Evolutionary conservation across 495 filamentous ascomycete species (phyloP), one percentile per base, ranked within the genome.

Genomic region (Penicillium macrosclerotiorum): DNA sequence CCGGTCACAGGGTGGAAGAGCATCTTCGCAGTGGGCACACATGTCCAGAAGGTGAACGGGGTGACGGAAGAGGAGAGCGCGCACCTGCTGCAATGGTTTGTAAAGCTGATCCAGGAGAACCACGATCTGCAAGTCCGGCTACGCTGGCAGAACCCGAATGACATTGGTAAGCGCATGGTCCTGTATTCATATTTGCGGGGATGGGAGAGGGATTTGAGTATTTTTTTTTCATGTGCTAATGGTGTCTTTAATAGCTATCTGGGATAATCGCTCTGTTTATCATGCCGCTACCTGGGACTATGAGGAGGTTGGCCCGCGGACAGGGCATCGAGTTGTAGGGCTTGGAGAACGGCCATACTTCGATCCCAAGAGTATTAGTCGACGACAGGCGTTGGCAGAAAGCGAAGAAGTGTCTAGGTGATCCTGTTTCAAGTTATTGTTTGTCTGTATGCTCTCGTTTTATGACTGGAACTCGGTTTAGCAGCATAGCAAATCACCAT

Each of bases 1-100:
- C 87, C 88, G 4, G 83, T 90, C 1, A 90, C 88, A 0, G 88
- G 88, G 1, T 92, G 88, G 86, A 89, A 87, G 70, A 74, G 66
- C 27, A 65, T 93, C 22, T 91, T 85, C 51, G 82, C 78, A 0
- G 73, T 85, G 8, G 84, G 82, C 16, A 62, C 61, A 3, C 81
- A 86, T 63, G 68, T 79, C 5, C 59, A 78, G 47, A 65, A 73
- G 14, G 79, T 90, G 63, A 81, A 90, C 52, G 87, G 72, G 7
- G 58, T 92, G 19, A 73, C 76, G 0, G 74, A 81, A n/a, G 68
- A 75, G 11, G 89, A 92, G 71, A 81, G 76, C 42, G 60, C 72
- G n/a, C 54, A 73, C 30, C 64, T 89, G 22, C 66, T 90, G 9
- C 57, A 79, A 12, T 82, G 78, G 78, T 84, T 91, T 46, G 63